phyloP scores from a whole-genome alignment of 441 rosid species.

The Populus trichocarpa region DNA sequence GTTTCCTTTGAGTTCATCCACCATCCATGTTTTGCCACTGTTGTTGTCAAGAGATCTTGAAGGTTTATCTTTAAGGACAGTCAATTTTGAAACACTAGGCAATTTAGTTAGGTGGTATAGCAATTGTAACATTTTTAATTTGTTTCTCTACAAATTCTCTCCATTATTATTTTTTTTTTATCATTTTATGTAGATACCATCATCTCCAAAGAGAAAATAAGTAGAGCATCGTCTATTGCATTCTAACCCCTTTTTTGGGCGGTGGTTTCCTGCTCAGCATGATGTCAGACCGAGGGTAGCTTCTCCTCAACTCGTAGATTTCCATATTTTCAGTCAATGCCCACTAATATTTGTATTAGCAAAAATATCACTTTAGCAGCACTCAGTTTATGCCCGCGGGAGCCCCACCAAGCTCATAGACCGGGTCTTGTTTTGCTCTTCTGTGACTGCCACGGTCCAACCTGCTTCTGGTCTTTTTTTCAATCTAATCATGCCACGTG shows the following conservation, averaged over 20 bases:
- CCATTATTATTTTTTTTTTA: constrained; percentile 1
- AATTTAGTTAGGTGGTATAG: constrained; percentile 22
- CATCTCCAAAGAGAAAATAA: constrained; percentile 11
- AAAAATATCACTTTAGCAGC: neutral
- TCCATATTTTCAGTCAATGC: neutral
- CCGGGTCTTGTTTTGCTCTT: too few species aligned
- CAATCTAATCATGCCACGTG: neutral
- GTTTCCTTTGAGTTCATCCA: constrained; percentile 80
- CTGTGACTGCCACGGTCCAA: too few species aligned
- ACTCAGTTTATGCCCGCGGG: neutral
- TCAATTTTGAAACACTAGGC: constrained; percentile 38
- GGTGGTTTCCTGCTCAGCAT: neutral
- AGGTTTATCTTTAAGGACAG: constrained; percentile 11
- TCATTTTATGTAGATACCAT: constrained; percentile 10
- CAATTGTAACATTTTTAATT: constrained; percentile 35
- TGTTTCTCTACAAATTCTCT: constrained; percentile 15
- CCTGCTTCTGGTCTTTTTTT: too few species aligned
- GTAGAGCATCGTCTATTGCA: neutral
- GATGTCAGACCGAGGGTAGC: neutral
- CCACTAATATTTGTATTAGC: neutral
- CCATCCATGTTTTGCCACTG: constrained; percentile 90
- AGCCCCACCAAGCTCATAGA: neutral
- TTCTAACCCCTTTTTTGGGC: neutral
- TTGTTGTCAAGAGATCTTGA: constrained; percentile 89
- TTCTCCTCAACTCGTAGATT: neutral